Percentiles rank a stretch among this genome's conserved stretches.
Evolutionary conservation across 2,329 filamentous ascomycete genomes (phyloP).

Genomic region (Pseudocercospora ulei): DNA sequence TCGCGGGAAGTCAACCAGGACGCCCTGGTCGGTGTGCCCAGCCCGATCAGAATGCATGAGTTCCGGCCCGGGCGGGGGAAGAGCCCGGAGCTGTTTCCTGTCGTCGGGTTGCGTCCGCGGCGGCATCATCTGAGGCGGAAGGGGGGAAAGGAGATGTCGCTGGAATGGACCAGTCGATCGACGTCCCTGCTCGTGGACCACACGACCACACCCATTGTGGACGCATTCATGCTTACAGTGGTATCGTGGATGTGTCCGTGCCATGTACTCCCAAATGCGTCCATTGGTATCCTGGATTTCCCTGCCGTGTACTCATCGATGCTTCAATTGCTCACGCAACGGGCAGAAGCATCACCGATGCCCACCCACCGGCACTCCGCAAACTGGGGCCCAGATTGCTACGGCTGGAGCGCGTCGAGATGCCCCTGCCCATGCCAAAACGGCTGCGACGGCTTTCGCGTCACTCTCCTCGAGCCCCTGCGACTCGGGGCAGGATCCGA

Average conservation of each 20-base stretch:
- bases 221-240: too few species aligned
- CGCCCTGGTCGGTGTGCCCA: constrained; percentile 48
- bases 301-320: too few species aligned
- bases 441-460: constrained; percentile 39
- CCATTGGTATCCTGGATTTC: too few species aligned
- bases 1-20: constrained; percentile 49
- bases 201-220: too few species aligned
- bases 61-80: constrained; percentile 50
- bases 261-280: too few species aligned
- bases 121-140: constrained; percentile 36
- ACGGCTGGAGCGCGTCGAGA: constrained; percentile 39
- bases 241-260: too few species aligned
- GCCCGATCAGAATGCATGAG: constrained; percentile 37
- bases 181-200: too few species aligned
- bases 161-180: constrained; percentile 59
- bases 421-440: constrained; percentile 40
- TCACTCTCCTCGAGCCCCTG: constrained; percentile 30
- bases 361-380: constrained; percentile 25
- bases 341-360: constrained; percentile 12
- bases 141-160: constrained; percentile 53
- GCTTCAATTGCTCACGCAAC: too few species aligned
- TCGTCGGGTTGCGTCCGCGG: constrained; percentile 38
- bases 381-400: constrained; percentile 40
- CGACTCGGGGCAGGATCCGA: constrained; percentile 19
- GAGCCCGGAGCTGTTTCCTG: constrained; percentile 44